phyloP scores from a whole-genome alignment of 352 stramenopile species.

The Globisporangium okanoganense region DNA sequence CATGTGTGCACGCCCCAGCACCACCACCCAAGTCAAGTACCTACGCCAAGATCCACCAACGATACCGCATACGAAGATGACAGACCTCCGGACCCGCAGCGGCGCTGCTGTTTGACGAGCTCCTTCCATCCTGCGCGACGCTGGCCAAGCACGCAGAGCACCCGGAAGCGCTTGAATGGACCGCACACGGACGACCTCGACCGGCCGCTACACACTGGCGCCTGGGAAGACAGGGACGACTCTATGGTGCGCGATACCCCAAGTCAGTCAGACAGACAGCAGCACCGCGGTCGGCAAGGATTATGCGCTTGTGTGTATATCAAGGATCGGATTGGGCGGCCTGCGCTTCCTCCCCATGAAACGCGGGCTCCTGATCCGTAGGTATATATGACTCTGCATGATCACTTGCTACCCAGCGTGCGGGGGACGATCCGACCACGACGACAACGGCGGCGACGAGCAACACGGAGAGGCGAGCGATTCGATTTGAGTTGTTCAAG shows the following conservation, averaged over 20 bases:
- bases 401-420: slow-evolving; percentile 26
- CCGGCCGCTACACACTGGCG: neutral
- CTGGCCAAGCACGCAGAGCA: neutral
- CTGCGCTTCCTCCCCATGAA: slow-evolving; percentile 3
- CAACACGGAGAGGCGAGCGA: neutral
- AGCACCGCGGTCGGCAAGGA: slow-evolving; percentile 33
- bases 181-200: slow-evolving; percentile 14
- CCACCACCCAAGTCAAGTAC: slow-evolving; percentile 6
- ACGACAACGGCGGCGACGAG: neutral
- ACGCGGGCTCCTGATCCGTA: slow-evolving; percentile 54
- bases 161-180: slow-evolving; percentile 3
- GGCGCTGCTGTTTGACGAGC: slow-evolving; percentile 9
- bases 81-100: slow-evolving; percentile 13
- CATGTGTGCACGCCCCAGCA: slow-evolving; percentile 3
- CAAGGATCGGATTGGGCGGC: slow-evolving; percentile 78
- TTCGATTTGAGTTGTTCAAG: neutral
- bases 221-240: slow-evolving; percentile 18
- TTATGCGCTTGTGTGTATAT: slow-evolving; percentile 65
- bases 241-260: slow-evolving; percentile 8
- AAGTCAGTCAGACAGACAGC: slow-evolving; percentile 3
- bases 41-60: slow-evolving; percentile 15
- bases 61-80: slow-evolving; percentile 14
- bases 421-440: neutral
- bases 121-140: neutral
- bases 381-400: slow-evolving; percentile 74